These are phyloP conservation scores for Chytriomyces confervae DNA, from an alignment of 192 early-diverging fungal species.

Conservation along the genomic window DNA sequence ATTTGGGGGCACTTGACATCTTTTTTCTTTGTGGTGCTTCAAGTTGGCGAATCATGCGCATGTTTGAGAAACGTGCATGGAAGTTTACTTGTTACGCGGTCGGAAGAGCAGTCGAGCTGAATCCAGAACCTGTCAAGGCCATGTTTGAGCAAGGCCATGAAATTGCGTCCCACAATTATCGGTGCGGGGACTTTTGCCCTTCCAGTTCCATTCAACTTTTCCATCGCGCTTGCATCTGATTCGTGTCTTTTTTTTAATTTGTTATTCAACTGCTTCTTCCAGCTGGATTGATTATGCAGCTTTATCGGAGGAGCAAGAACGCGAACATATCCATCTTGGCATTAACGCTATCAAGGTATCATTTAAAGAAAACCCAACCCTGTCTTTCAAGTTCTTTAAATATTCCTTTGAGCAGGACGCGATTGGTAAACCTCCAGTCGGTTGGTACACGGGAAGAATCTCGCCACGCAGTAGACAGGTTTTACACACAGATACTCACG, in stretches of 20 bases:
- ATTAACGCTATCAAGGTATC: conserved; percentile 45
- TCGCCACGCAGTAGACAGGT: conserved; percentile 33
- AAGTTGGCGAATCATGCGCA: conserved; percentile 46
- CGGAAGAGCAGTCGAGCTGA: conserved; percentile 55
- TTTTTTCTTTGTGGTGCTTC: neutral
- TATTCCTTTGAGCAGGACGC: conserved; percentile 6
- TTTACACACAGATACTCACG: neutral
- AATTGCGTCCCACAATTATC: conserved; percentile 58
- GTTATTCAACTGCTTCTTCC: no score
- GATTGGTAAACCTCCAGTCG: conserved; percentile 48
- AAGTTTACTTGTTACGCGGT: conserved; percentile 62
- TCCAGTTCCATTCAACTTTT: no score
- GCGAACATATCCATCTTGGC: conserved; percentile 41
- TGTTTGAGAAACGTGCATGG: conserved; percentile 43
- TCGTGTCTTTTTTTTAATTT: no score
- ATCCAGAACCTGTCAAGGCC: conserved; percentile 45
- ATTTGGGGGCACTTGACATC: neutral
- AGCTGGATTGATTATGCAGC: conserved; percentile 45
- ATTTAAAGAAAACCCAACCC: neutral
- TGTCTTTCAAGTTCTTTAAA: neutral
- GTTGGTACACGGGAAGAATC: conserved; percentile 65
- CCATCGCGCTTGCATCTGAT: no score
- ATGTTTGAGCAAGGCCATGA: conserved; percentile 55
- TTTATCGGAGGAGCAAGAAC: conserved; percentile 35
- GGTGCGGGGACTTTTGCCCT: no score